A percentile compares a stretch with the other conserved stretches of the same genome.
Evolutionary conservation across 257 asterid genomes (phyloP).

Genomic region (Solanum tacnaense): DNA sequence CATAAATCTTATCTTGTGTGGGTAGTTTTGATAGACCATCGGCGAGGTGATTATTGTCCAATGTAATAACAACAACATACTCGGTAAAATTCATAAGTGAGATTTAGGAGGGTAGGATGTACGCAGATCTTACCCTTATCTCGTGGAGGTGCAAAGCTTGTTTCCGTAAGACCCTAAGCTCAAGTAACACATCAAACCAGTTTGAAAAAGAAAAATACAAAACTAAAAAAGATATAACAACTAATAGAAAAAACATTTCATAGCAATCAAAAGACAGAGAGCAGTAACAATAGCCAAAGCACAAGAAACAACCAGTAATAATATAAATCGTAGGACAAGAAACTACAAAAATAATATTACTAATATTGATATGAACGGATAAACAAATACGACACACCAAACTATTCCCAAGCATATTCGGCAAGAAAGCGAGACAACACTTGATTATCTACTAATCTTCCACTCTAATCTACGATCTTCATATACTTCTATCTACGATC

Average conservation of each 20-base stretch:
- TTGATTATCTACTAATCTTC: neutral
- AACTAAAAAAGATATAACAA: neutral
- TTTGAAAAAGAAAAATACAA: neutral
- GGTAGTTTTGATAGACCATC: too few species aligned
- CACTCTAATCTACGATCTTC: neutral
- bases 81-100: neutral
- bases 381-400: neutral
- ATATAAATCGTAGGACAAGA: neutral
- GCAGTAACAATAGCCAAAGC: neutral
- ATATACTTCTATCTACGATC: neutral
- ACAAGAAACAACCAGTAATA: neutral
- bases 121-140: rapidly evolving
- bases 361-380: neutral
- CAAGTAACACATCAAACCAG: neutral
- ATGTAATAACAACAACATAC: neutral
- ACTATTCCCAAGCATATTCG: neutral
- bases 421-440: neutral
- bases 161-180: neutral
- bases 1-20: too few species aligned
- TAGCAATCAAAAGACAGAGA: neutral
- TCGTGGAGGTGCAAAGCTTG: neutral
- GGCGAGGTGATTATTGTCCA: too few species aligned
- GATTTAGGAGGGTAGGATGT: neutral
- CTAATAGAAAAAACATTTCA: neutral
- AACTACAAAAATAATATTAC: neutral